A percentile compares a stretch with the other conserved stretches of the same genome.
Evolutionary conservation across 768 basidiomycete species (phyloP).

Genomic region (Suillus americanus): DNA sequence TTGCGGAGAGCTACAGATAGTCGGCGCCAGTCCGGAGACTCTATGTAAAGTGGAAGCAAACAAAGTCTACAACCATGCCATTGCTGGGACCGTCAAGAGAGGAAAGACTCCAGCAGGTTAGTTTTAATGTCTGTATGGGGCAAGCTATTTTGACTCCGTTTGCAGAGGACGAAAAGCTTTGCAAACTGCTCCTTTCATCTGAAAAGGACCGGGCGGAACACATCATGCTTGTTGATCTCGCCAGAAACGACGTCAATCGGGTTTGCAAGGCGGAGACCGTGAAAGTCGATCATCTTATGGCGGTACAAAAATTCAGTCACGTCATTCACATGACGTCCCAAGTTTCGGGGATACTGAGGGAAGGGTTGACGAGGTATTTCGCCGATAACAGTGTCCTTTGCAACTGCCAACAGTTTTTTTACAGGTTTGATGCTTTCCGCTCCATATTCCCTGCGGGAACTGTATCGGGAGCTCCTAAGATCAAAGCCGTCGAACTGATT

Average conservation of each 20-base stretch:
- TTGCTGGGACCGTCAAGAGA: conserved; percentile 90
- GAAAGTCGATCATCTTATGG: conserved; percentile 94
- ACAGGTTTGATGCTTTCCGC: conserved; percentile 95
- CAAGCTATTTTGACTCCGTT: conserved; percentile 11
- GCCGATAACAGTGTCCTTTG: neutral
- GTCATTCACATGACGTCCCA: conserved; percentile 97
- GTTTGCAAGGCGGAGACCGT: conserved; percentile 95
- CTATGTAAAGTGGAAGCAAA: conserved; percentile 92
- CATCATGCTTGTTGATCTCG: conserved; percentile 98
- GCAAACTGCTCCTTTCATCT: conserved; percentile 71
- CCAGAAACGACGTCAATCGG: conserved; percentile 97
- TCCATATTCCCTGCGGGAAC: conserved; percentile 99
- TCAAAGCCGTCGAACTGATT: conserved; percentile 95
- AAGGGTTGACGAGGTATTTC: conserved; percentile 76
- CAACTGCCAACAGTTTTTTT: conserved; percentile 8
- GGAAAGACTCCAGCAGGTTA: conserved; percentile 84
- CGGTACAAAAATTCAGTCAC: conserved; percentile 93
- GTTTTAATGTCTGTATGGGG: conserved; percentile 22
- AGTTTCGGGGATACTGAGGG: conserved; percentile 83
- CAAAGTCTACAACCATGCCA: conserved; percentile 95
- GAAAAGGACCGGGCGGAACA: conserved; percentile 98
- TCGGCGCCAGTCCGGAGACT: conserved; percentile 98
- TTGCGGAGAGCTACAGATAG: conserved; percentile 89
- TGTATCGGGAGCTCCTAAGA: conserved; percentile 98
- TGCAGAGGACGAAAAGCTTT: conserved; percentile 86